Conservation (phyloP, 306 rosid genomes). For the Cercis canadensis region DNA sequence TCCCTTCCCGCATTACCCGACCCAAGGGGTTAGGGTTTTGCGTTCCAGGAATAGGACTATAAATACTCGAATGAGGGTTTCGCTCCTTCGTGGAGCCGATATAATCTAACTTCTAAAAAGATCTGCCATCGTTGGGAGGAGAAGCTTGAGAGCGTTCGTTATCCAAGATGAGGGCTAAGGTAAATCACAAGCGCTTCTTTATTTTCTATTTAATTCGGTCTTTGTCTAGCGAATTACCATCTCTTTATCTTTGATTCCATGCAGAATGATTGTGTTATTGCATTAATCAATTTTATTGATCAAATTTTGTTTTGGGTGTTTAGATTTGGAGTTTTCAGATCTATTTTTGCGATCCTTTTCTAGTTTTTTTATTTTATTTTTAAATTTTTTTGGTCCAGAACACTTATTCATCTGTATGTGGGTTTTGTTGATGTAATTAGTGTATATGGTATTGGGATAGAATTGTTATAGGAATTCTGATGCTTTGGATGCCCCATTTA, state of each 20-base stretch:
- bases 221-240: too few relatives aligned
- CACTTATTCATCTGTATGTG: too few relatives aligned
- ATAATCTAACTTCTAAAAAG: background rate
- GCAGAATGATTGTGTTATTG: too few relatives aligned
- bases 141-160: conserved; percentile 28
- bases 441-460: background rate
- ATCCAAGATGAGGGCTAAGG: conserved; percentile 58
- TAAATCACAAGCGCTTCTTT: background rate
- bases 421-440: too few relatives aligned
- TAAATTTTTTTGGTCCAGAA: background rate
- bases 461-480: background rate
- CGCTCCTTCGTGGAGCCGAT: too few relatives aligned
- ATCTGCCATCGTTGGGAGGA: conserved; percentile 1
- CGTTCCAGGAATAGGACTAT: too few relatives aligned
- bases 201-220: background rate
- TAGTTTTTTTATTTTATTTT: background rate
- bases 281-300: background rate
- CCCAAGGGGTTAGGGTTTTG: too few relatives aligned
- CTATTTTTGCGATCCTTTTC: background rate
- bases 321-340: background rate
- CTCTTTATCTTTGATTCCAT: background rate
- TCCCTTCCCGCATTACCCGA: too few relatives aligned
- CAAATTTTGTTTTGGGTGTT: background rate
- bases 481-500: background rate
- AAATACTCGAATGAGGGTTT: too few relatives aligned